These are phyloP conservation scores for Salix arbutifolia DNA, from an alignment of 345 rosid genomes.

Conservation along the genomic window DNA sequence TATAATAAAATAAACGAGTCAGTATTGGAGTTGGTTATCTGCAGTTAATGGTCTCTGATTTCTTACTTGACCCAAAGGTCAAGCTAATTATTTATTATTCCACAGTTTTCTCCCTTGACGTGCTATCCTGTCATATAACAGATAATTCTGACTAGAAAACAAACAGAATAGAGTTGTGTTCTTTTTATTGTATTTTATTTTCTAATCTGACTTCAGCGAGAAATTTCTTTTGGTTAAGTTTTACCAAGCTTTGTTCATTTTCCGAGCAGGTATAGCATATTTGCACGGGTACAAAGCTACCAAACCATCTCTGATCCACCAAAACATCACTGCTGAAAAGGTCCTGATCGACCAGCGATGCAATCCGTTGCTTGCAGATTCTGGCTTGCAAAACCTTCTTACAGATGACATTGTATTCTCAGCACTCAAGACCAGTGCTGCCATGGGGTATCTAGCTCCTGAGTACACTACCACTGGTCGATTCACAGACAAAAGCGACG, in stretches of 20 bases:
- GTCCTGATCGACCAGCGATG: slow-evolving; percentile 20
- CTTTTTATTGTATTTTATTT: background rate
- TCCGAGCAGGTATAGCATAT: slow-evolving; percentile 20
- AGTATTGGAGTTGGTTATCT: background rate
- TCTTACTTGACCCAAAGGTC: background rate
- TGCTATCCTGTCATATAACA: background rate
- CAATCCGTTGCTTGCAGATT: slow-evolving; percentile 21
- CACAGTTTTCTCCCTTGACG: background rate
- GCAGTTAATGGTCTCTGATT: background rate
- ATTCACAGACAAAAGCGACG: slow-evolving; percentile 31
- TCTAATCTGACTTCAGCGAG: background rate
- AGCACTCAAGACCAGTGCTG: slow-evolving; percentile 30
- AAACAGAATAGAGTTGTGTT: background rate
- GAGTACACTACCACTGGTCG: slow-evolving; percentile 27
- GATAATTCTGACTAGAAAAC: background rate
- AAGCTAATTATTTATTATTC: background rate
- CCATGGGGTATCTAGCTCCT: slow-evolving; percentile 35
- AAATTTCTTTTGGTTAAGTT: background rate
- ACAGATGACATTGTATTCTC: slow-evolving; percentile 29
- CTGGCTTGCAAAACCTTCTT: slow-evolving; percentile 34
- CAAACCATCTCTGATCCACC: slow-evolving; percentile 28
- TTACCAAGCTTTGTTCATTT: background rate
- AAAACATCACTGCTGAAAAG: slow-evolving; percentile 23
- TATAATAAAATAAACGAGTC: background rate
- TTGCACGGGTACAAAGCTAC: slow-evolving; percentile 16